Evolutionary conservation across 164 flowering plant genomes (phyloP), one percentile per base, ranked within the genome.

Genomic region (Platanus orientalis): DNA sequence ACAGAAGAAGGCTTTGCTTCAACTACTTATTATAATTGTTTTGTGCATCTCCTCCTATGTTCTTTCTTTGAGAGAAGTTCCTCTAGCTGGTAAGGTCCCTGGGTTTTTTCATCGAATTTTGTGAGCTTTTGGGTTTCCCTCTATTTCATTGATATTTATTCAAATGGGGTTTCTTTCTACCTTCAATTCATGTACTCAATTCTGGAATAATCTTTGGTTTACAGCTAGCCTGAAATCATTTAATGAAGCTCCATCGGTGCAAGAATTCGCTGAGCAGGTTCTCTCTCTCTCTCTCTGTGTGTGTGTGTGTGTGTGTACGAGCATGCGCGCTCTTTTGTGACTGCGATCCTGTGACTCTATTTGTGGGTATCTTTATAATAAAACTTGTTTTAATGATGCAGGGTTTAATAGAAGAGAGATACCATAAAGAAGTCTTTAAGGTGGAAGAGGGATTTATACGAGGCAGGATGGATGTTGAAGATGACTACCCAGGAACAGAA

Each of bases 401-500:
- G 30, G 57, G 6, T 53, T 26, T 28, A 25, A 25, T 51, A 14
- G 17, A 51, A 25, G 19, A 6, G 63, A 45, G 19, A 14, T 49
- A 49, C 4, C 16, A 47, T 20, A 57, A 34, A 3, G 58, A 57
- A 24, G 9, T 52, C 21, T 1, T 49, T 11, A 53, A 27, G 20
- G 32, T 20, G 20, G 58, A n/a, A 42, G 62, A 71, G 42, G 60
- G 29, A 55, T 14, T 30, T 12, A 21, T 58, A 1, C 61, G 70
- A 17, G 70, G 76, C 27, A 71, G 78, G 45, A 62, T 79, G 75
- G 73, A 36, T 17, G 0, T 71, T 40, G 78, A 73, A 30, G 54
- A 56, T 52, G 82, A 79, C 40, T 79, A 79, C 59, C 71, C 82
- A 55, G 82, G 78, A 14, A 64, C 80, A 27, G 80, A 80, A 48